Conservation (phyloP, 2,329 filamentous ascomycete species). For the Blastomyces emzantsi region DNA sequence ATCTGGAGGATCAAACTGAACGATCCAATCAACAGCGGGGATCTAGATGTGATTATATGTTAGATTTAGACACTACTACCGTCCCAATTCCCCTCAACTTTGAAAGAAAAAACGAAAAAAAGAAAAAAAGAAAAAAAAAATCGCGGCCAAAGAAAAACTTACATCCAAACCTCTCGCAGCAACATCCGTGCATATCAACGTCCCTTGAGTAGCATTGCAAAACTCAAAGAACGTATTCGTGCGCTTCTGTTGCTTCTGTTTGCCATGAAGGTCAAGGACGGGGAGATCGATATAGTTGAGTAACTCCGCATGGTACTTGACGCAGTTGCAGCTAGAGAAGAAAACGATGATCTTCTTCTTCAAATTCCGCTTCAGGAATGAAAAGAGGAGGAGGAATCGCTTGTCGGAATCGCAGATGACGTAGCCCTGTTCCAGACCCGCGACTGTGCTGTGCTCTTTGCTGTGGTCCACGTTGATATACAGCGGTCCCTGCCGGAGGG, state of each 20-base stretch:
- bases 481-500: conserved; percentile 76
- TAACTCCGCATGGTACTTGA: conserved; percentile 92
- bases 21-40: conserved; percentile 89
- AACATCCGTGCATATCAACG: conserved; percentile 92
- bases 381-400: conserved; percentile 87
- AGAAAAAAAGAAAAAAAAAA: neutral
- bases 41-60: conserved; percentile 46
- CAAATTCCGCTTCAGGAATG: conserved; percentile 81
- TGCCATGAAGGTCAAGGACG: conserved; percentile 78
- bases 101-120: neutral
- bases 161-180: conserved; percentile 87
- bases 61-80: neutral
- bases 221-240: conserved; percentile 99
- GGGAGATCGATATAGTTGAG: conserved; percentile 96
- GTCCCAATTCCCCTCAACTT: neutral
- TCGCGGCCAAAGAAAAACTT: conserved; percentile 25
- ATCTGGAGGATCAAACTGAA: conserved; percentile 92
- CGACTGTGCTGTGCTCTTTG: conserved; percentile 84
- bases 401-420: conserved; percentile 89
- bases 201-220: conserved; percentile 72
- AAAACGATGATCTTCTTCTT: conserved; percentile 99
- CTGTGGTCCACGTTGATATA: conserved; percentile 95
- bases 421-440: conserved; percentile 91
- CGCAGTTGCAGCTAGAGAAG: conserved; percentile 83
- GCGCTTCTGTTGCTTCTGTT: conserved; percentile 98